These are phyloP conservation scores for Suillus subaureus DNA, from an alignment of 768 basidiomycete genomes.

Conservation along the genomic window DNA sequence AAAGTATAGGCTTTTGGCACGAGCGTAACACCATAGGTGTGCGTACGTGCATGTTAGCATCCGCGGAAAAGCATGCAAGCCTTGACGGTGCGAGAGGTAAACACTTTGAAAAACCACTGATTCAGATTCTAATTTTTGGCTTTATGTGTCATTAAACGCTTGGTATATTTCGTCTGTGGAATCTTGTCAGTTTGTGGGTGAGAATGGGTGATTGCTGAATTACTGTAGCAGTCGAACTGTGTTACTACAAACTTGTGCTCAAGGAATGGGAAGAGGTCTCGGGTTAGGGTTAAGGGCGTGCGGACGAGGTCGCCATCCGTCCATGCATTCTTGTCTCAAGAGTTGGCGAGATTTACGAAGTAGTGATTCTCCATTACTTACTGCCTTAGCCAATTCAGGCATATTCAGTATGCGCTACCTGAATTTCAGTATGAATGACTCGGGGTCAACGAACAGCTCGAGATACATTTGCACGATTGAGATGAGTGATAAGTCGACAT, in stretches of 20 bases:
- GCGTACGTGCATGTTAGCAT: not conserved
- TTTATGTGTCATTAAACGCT: slow-evolving; percentile 69
- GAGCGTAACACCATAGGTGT: too few relatives aligned
- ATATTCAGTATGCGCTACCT: slow-evolving; percentile 58
- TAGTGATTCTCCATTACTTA: slow-evolving; percentile 59
- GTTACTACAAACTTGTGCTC: slow-evolving; percentile 92
- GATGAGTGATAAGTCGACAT: slow-evolving; percentile 67
- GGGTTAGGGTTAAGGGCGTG: too few relatives aligned
- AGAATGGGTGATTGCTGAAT: slow-evolving; percentile 3
- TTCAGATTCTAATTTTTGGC: too few relatives aligned
- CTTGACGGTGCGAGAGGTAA: not conserved
- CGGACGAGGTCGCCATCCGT: slow-evolving; percentile 87
- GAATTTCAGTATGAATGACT: slow-evolving; percentile 54
- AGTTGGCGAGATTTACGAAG: slow-evolving; percentile 42
- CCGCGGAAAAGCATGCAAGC: not conserved
- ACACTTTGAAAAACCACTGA: too few relatives aligned
- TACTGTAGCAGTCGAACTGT: slow-evolving; percentile 98
- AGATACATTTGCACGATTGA: slow-evolving; percentile 64
- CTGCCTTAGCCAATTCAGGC: slow-evolving; percentile 66
- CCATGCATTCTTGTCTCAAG: slow-evolving; percentile 84
- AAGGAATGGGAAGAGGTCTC: slow-evolving; percentile 75
- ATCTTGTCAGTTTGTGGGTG: slow-evolving; percentile 8
- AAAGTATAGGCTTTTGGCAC: too few relatives aligned
- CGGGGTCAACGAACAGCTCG: slow-evolving; percentile 54
- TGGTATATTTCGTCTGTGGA: slow-evolving; percentile 65